Evolutionary conservation across 768 basidiomycete species (phyloP), one percentile per base, ranked within the genome.

Genomic region (Leucosporidium yakuticum): DNA sequence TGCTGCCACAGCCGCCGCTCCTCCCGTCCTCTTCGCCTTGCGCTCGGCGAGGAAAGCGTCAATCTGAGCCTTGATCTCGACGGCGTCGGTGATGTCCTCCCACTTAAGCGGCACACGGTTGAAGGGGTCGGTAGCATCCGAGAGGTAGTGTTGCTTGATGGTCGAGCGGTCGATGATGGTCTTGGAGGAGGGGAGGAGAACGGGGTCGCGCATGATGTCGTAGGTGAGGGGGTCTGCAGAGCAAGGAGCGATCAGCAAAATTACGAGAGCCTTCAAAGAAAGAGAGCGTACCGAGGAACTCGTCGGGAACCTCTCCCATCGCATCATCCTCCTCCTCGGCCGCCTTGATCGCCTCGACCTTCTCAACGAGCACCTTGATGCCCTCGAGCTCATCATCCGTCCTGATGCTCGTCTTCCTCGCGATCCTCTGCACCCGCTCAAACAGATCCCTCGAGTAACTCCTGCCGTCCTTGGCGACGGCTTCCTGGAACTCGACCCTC

Each of bases 131-230:
- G 86, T 90, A 23, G 87, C 79, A 74, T 96, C 94, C 0, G 92
- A 95, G 25, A 99, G 81, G 47, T 97, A 80, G 78, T 96, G 93
- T 1, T 92, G 89, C 75, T 95, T 95, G 81, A 99, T 98, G 3
- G 94, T 97, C 2, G 88, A 83, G 29, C 90, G 85, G 78, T 99
- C 96, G 53, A 99, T 78, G 44, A 89, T 83, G 0, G 85, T 81
- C 62, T 81, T 83, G 3, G 94, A 97, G 0, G 88, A 86, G 0
- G 96, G 96, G 39, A 99, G 78, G 36, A 85, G 84, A 65, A 98
- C 94, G 4, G 96, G 96, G 77, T 99, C 92, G 63, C 86, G 87
- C 96, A 99, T 99, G 63, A 99, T 77, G 6, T 89, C 89, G 75
- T 84, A 88, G 86, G 94, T 91, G 70, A 96, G 82, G 1, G 90